Percentiles rank a stretch among this genome's conserved stretches.
Conservation (phyloP, 2,329 filamentous ascomycete species). For the Fusarium albidum region DNA sequence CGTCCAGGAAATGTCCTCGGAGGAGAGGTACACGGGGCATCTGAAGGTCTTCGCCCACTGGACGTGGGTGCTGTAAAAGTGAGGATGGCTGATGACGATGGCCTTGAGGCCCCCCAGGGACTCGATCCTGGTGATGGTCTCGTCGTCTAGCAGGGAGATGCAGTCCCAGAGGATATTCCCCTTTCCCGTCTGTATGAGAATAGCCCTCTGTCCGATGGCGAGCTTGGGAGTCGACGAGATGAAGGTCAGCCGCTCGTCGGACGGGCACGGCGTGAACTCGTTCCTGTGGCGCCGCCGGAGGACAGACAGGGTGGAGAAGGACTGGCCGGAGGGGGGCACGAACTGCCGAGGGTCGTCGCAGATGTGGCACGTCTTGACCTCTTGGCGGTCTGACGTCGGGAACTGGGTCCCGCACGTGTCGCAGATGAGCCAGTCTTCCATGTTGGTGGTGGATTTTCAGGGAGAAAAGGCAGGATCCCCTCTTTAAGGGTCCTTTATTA, state of each 20-base stretch:
- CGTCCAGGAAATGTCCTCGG: constrained; percentile 73
- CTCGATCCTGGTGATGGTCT: constrained; percentile 66
- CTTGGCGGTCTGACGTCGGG: constrained; percentile 50
- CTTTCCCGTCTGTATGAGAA: constrained; percentile 69
- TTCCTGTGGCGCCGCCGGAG: constrained; percentile 60
- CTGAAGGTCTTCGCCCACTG: constrained; percentile 75
- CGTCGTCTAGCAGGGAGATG: constrained; percentile 72
- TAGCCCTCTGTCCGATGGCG: constrained; percentile 78
- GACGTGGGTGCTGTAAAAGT: constrained; percentile 81
- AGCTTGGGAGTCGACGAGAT: constrained; percentile 65
- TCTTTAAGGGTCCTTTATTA: too few relatives aligned
- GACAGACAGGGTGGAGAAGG: constrained; percentile 67
- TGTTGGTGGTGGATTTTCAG: too few relatives aligned
- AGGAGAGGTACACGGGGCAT: constrained; percentile 74
- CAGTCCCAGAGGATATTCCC: constrained; percentile 87
- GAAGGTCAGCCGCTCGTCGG: constrained; percentile 55
- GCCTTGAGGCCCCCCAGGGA: constrained; percentile 71
- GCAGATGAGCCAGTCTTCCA: constrained; percentile 71
- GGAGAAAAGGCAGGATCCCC: too few relatives aligned
- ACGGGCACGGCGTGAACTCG: constrained; percentile 56
- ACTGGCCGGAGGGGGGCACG: constrained; percentile 64
- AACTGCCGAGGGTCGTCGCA: constrained; percentile 80
- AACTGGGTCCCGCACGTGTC: constrained; percentile 75
- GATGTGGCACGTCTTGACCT: constrained; percentile 68
- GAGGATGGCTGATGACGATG: constrained; percentile 81